Conservation (phyloP, 2,329 filamentous ascomycete genomes). For the Fusarium begoniae region DNA sequence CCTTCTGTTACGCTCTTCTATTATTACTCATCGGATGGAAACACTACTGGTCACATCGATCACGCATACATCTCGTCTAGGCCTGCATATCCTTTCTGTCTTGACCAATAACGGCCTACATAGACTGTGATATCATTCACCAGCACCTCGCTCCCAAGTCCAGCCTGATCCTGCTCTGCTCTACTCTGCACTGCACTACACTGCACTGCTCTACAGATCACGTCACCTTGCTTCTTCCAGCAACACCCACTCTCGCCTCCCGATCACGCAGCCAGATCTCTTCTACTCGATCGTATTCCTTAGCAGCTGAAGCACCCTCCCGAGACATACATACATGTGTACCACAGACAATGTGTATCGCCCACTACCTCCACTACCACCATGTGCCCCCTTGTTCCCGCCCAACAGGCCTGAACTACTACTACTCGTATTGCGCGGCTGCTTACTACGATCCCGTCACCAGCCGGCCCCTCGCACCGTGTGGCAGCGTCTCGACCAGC, state of each 20-base stretch:
- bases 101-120: not conserved
- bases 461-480: conserved; percentile 37
- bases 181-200: not conserved
- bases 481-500: conserved; percentile 26
- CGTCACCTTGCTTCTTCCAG: not conserved
- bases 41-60: not conserved
- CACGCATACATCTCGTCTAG: not conserved
- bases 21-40: not conserved
- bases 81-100: not conserved
- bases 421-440: conserved; percentile 56
- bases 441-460: conserved; percentile 46
- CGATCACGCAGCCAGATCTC: conserved; percentile 6
- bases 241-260: not conserved
- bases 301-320: conserved; percentile 31
- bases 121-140: not conserved
- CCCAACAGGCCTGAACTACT: conserved; percentile 51
- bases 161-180: not conserved
- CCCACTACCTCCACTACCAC: conserved; percentile 62
- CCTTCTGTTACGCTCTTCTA: not conserved
- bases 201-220: not conserved
- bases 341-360: conserved; percentile 57
- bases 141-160: not conserved
- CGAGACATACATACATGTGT: conserved; percentile 42
- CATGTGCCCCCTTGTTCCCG: conserved; percentile 56
- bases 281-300: conserved; percentile 22